Base-by-base conservation (phyloP, 805 yeast genomes). In the Nakazawaea molendinolei region DNA sequence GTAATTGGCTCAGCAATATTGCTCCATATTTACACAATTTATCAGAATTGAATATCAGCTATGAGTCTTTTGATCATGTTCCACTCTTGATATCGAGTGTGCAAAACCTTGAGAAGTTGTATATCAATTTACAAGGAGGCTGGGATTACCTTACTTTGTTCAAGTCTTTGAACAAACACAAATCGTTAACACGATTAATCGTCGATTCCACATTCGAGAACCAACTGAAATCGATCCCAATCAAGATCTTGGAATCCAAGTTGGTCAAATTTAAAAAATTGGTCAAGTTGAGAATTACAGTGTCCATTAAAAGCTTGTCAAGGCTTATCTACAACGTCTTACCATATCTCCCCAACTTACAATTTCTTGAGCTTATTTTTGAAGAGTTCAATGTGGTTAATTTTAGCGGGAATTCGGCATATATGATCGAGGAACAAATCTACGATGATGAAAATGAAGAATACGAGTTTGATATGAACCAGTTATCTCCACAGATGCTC, bases 311-410 rank as follows among this genome's bases (percentile, higher is more conserved):
- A 6, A 36, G 44, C 17, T 22, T 38, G 6, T 33, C 41, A 14
- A 18, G 33, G 13, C 30, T 38, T 31, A 38, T 38, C 15, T 25
- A 33, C 16, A 29, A 34, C 8, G 33, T 44, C 5, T 23, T 34
- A 13, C 36, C 26, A 13, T 36, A 24, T 30, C 45, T 24, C 28
- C 27, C 6, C 1, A 5, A 38, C 9, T 33, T 44, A 12, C 35
- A 43, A 21, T 51, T 40, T 31, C 31, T 51, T 14, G 53, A 52
- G 33, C 10, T 51, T 9, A 37, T 45, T 8, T 25, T 47, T 12
- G 40, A 44, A 4, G 50, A 45, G 28, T 48, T 47, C 39, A 46
- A 45, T 25, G 25, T 33, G 24, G 18, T 19, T 18, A 13, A 28
- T 18, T n/a, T 23, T 20, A 30, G 23, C 16, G 31, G 17, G 22